phyloP scores from a whole-genome alignment of 2,329 filamentous ascomycete genomes.

The Aspergillus ibericus region DNA sequence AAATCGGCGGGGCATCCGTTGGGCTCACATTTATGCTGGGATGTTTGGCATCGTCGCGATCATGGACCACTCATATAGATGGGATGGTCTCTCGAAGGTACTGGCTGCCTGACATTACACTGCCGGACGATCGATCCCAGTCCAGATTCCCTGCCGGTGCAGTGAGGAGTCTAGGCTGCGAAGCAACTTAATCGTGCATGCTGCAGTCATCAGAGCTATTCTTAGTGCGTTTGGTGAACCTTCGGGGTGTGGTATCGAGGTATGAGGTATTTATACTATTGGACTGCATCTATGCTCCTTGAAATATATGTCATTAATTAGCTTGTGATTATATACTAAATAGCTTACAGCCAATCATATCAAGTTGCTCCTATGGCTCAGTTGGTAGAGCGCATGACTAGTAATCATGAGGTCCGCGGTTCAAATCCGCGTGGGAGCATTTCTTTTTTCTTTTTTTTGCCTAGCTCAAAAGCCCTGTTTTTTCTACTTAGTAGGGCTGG shows the following conservation, averaged over 20 bases:
- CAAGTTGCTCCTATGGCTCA: not conserved
- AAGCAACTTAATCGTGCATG: not conserved
- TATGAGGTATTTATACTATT: too few relatives aligned
- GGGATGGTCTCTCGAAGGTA: not conserved
- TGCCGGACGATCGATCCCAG: not conserved
- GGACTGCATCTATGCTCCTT: too few relatives aligned
- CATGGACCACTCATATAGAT: not conserved
- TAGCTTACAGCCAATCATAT: not conserved
- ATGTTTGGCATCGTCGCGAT: not conserved
- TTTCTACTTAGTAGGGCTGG: not conserved
- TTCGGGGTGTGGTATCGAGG: too few relatives aligned
- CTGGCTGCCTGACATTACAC: conserved; percentile 1
- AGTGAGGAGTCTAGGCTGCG: not conserved
- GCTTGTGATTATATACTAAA: too few relatives aligned
- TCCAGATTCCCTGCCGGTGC: conserved; percentile 3
- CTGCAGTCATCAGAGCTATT: not conserved
- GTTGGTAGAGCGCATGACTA: not conserved
- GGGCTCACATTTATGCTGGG: not conserved
- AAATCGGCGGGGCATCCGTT: not conserved
- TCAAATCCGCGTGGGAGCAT: not conserved
- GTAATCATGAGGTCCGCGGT: not conserved
- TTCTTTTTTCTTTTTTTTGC: not conserved
- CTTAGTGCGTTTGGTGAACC: not conserved
- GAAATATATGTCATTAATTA: too few relatives aligned
- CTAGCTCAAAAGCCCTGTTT: not conserved